Evolutionary conservation across 2,329 filamentous ascomycete genomes (phyloP).

Genomic region (Microascus cirrosus): DNA sequence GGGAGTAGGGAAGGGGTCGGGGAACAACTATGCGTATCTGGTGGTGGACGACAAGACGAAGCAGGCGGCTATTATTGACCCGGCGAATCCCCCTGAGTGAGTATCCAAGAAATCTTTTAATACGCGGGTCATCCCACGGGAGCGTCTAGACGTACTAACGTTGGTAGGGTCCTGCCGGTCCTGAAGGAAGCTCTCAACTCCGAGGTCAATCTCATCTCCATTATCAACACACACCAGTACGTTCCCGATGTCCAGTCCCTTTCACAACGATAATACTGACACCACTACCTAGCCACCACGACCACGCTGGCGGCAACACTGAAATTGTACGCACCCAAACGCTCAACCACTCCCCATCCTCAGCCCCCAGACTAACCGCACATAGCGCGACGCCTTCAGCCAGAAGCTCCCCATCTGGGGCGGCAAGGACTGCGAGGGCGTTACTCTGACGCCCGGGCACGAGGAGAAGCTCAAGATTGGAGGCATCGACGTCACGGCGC

Average conservation of each 20-base stretch:
- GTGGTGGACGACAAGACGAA: conserved; percentile 69
- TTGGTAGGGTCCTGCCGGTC: conserved; percentile 42
- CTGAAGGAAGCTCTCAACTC: conserved; percentile 62
- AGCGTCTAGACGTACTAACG: not conserved
- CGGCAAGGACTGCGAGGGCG: conserved; percentile 73
- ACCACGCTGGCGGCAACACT: conserved; percentile 87
- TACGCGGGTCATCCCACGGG: not conserved
- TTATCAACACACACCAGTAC: conserved; percentile 96
- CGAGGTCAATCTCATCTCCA: conserved; percentile 74
- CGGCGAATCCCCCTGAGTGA: conserved; percentile 68
- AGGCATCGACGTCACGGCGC: conserved; percentile 66
- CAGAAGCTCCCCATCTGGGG: conserved; percentile 68
- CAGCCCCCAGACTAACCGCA: not conserved
- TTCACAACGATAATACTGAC: not conserved
- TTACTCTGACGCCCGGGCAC: conserved; percentile 66
- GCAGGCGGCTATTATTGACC: conserved; percentile 70
- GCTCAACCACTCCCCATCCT: not conserved
- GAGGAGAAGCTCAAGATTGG: conserved; percentile 74
- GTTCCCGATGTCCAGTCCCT: conserved; percentile 17
- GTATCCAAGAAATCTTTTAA: conserved; percentile 13
- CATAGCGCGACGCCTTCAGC: conserved; percentile 24
- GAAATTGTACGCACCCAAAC: conserved; percentile 51
- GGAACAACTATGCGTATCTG: conserved; percentile 77
- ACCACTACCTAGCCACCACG: conserved; percentile 58
- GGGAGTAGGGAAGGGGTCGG: not conserved